phyloP scores from a whole-genome alignment of 768 basidiomycete genomes.

The Boletus huronensis region DNA sequence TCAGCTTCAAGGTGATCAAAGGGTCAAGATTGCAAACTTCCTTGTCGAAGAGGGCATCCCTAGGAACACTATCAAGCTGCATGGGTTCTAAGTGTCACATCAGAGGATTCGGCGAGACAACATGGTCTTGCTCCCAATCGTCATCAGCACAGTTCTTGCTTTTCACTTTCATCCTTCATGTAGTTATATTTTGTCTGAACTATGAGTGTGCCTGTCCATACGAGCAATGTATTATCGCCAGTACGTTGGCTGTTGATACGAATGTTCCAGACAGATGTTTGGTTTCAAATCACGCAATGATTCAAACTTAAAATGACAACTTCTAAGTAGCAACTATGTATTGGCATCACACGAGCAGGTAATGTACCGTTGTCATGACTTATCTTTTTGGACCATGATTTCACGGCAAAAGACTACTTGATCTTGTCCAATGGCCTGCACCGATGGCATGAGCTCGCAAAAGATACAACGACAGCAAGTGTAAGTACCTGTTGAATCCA shows the following conservation, averaged over 20 bases:
- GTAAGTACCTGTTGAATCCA: slow-evolving; percentile 73
- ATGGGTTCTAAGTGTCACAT: slow-evolving; percentile 65
- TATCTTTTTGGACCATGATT: slow-evolving; percentile 8
- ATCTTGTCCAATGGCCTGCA: slow-evolving; percentile 90
- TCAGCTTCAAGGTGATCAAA: slow-evolving; percentile 98
- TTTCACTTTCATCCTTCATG: slow-evolving; percentile 12
- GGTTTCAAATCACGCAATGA: slow-evolving; percentile 5
- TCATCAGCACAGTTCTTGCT: slow-evolving; percentile 11
- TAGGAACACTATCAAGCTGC: slow-evolving; percentile 76
- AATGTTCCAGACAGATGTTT: slow-evolving; percentile 24
- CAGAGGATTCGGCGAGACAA: background rate
- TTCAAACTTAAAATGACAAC: slow-evolving; percentile 1
- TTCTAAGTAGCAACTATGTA: background rate
- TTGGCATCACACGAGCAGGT: background rate
- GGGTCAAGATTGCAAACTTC: slow-evolving; percentile 85
- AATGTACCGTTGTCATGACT: slow-evolving; percentile 10
- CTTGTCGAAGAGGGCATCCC: slow-evolving; percentile 79
- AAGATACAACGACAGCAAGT: background rate
- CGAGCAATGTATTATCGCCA: slow-evolving; percentile 27
- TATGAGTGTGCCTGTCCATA: slow-evolving; percentile 15
- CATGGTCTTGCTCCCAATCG: background rate
- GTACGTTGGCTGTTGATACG: slow-evolving; percentile 23
- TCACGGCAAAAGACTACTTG: slow-evolving; percentile 48
- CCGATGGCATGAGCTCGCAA: slow-evolving; percentile 17
- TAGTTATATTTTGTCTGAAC: slow-evolving; percentile 20